These are phyloP conservation scores for Quercus mongolica DNA, from an alignment of 306 rosid species.

Conservation along the genomic window DNA sequence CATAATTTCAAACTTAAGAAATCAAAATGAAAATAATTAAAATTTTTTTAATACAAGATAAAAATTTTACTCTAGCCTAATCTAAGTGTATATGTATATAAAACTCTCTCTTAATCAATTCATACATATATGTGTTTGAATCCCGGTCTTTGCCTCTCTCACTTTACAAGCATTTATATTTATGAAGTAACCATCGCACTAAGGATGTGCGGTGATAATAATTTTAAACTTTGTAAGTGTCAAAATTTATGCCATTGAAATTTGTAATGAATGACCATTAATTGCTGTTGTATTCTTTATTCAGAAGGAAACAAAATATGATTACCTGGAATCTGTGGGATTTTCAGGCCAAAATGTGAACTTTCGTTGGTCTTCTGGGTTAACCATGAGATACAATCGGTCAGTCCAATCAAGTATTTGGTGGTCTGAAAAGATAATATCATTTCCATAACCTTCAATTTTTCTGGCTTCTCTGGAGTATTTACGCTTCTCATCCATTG, in stretches of 20 bases:
- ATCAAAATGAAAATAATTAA: too few relatives aligned
- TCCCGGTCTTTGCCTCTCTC: too few relatives aligned
- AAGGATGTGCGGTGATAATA: too few relatives aligned
- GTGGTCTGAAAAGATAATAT: slow-evolving; percentile 25
- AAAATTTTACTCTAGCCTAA: too few relatives aligned
- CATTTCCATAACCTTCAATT: slow-evolving; percentile 60
- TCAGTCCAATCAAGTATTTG: slow-evolving; percentile 73
- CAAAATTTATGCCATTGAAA: background rate
- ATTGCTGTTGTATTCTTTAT: too few relatives aligned
- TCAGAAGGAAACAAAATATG: background rate
- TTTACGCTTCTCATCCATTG: slow-evolving; percentile 44
- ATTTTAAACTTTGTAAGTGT: too few relatives aligned
- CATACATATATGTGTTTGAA: too few relatives aligned
- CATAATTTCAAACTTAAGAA: too few relatives aligned
- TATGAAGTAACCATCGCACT: background rate
- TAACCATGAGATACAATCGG: slow-evolving; percentile 43
- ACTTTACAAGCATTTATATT: background rate
- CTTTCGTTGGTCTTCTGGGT: slow-evolving; percentile 50
- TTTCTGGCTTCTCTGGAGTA: slow-evolving; percentile 25
- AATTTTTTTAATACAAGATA: too few relatives aligned
- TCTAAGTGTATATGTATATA: too few relatives aligned
- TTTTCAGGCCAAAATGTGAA: slow-evolving; percentile 52
- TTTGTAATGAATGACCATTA: too few relatives aligned
- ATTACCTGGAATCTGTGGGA: slow-evolving; percentile 56
- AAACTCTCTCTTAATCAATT: too few relatives aligned